Evolutionary conservation across 345 rosid species (phyloP).

Genomic region (Boechera retrofracta): DNA sequence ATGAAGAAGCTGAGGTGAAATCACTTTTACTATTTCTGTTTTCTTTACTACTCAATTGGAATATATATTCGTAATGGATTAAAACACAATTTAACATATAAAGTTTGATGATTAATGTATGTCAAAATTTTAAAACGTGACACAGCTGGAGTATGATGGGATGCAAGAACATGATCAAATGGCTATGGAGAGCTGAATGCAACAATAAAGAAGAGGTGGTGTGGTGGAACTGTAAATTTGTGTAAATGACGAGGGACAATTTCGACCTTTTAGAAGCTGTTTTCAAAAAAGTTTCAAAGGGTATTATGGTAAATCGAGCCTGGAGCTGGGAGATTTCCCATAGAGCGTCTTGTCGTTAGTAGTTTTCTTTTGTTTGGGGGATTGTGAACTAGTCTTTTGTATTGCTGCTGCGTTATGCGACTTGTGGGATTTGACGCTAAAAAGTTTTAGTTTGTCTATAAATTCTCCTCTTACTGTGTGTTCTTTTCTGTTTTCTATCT

Average conservation of each 20-base stretch:
- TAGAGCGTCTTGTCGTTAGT: slow-evolving; percentile 34
- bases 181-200: slow-evolving; percentile 47
- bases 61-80: background rate
- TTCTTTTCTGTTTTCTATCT: background rate
- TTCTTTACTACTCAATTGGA: background rate
- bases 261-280: slow-evolving; percentile 36
- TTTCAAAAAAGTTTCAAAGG: slow-evolving; percentile 35
- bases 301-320: slow-evolving; percentile 30
- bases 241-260: slow-evolving; percentile 33
- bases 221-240: slow-evolving; percentile 34
- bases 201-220: background rate
- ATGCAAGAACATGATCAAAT: slow-evolving; percentile 44
- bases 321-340: slow-evolving; percentile 36
- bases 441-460: slow-evolving; percentile 7
- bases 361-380: background rate
- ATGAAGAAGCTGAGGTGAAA: slow-evolving; percentile 70
- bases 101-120: background rate
- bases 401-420: background rate
- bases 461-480: background rate
- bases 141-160: slow-evolving; percentile 74
- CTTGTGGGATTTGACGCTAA: background rate
- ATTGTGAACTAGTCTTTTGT: slow-evolving; percentile 2
- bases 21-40: background rate
- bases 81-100: background rate
- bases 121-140: background rate